Evolutionary conservation across 257 asterid genomes (phyloP).

Genomic region (Ilex asprella): DNA sequence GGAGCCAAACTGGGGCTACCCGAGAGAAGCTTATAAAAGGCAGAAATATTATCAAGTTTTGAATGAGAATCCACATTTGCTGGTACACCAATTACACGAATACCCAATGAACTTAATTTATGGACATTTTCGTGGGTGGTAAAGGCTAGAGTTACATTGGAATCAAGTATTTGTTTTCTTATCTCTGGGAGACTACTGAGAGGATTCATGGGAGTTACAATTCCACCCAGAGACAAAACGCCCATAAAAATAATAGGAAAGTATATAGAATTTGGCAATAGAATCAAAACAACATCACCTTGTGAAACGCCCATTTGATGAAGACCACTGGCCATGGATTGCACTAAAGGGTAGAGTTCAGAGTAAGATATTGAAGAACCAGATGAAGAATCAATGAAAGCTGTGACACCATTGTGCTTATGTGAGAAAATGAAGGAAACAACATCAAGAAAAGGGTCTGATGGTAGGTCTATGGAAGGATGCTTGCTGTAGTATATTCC

Average conservation of each 20-base stretch:
- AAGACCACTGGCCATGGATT: constrained; percentile 66
- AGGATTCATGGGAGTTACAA: constrained; percentile 61
- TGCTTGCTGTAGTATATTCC: constrained; percentile 58
- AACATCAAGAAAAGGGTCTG: constrained; percentile 59
- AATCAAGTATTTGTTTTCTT: constrained; percentile 46
- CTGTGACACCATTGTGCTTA: constrained; percentile 39
- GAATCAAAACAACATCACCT: constrained; percentile 60
- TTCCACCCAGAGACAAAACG: constrained; percentile 58
- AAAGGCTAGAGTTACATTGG: constrained; percentile 42
- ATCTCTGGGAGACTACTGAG: constrained; percentile 54
- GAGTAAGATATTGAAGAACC: constrained; percentile 57
- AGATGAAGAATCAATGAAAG: constrained; percentile 60
- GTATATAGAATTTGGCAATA: constrained; percentile 60
- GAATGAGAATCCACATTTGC: constrained; percentile 20
- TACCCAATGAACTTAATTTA: constrained; percentile 31
- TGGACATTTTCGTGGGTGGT: constrained; percentile 26
- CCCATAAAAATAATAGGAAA: constrained; percentile 62
- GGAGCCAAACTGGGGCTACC: constrained; percentile 56
- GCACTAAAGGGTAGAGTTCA: constrained; percentile 36
- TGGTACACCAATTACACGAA: constrained; percentile 53
- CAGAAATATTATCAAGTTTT: constrained; percentile 17
- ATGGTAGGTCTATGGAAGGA: constrained; percentile 44
- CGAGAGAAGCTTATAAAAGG: constrained; percentile 34
- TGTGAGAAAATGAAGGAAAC: constrained; percentile 71
- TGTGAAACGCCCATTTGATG: constrained; percentile 51